Conservation (phyloP, 805 yeast genomes). For the Barnettozyma botsteinii region DNA sequence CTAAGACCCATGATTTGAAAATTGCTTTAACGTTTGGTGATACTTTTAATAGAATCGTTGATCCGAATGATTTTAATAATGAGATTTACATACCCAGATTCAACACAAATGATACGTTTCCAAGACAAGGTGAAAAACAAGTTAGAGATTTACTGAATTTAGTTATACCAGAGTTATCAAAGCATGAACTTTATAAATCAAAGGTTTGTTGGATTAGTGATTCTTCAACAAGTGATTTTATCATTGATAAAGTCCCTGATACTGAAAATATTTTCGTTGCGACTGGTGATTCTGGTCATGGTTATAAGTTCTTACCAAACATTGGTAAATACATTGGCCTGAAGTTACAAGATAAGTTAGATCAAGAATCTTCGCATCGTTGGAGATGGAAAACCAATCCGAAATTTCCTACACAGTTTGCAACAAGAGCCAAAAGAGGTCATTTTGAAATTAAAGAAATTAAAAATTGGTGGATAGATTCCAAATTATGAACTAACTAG, state of each 20-base stretch:
- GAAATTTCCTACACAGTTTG: slow-evolving; percentile 13
- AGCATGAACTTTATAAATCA: slow-evolving; percentile 27
- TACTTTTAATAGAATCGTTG: slow-evolving; percentile 22
- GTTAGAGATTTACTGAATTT: slow-evolving; percentile 26
- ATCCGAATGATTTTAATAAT: slow-evolving; percentile 13
- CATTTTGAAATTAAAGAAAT: slow-evolving; percentile 18
- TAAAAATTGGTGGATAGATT: slow-evolving; percentile 12
- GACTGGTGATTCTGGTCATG: slow-evolving; percentile 46
- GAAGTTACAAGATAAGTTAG: slow-evolving; percentile 28
- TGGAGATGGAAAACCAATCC: slow-evolving; percentile 30
- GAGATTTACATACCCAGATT: slow-evolving; percentile 33
- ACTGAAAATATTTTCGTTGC: slow-evolving; percentile 33
- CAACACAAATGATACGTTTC: slow-evolving; percentile 30
- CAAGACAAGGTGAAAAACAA: slow-evolving; percentile 25
- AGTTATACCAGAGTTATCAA: slow-evolving; percentile 36
- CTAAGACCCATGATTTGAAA: slow-evolving; percentile 30
- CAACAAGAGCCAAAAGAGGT: slow-evolving; percentile 15
- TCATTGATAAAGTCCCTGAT: slow-evolving; percentile 35
- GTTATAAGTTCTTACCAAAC: slow-evolving; percentile 40
- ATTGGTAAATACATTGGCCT: slow-evolving; percentile 38
- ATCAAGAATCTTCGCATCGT: slow-evolving; percentile 18
- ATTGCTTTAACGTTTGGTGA: slow-evolving; percentile 30
- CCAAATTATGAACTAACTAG: neutral
- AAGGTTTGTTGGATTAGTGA: slow-evolving; percentile 40
- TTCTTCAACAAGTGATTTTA: slow-evolving; percentile 35